These are phyloP conservation scores for Fusarium oligoseptatum DNA, from an alignment of 2,329 filamentous ascomycete species.

Conservation along the genomic window DNA sequence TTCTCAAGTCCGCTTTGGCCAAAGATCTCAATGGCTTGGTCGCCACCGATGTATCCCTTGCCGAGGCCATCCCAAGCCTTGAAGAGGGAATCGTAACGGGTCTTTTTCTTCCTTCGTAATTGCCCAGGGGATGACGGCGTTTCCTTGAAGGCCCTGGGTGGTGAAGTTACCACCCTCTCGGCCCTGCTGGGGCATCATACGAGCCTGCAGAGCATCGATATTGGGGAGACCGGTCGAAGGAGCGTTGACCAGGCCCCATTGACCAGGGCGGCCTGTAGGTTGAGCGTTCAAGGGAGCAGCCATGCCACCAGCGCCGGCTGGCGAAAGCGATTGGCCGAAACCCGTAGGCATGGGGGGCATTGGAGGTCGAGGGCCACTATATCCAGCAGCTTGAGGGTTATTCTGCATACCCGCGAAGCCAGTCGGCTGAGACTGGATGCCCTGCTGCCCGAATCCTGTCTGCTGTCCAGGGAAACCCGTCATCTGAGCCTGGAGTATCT, in stretches of 20 bases:
- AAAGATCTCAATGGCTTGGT: constrained; percentile 96
- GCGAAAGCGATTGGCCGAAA: constrained; percentile 67
- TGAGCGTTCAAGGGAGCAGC: constrained; percentile 84
- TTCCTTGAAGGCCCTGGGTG: constrained; percentile 88
- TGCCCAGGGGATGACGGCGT: constrained; percentile 97
- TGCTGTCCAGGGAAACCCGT: constrained; percentile 74
- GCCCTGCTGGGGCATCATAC: constrained; percentile 97
- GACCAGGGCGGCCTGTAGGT: constrained; percentile 90
- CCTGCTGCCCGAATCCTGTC: constrained; percentile 70
- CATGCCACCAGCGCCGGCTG: constrained; percentile 75
- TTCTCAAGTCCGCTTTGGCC: constrained; percentile 95
- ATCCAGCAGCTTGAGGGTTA: constrained; percentile 82
- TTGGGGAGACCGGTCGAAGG: constrained; percentile 91
- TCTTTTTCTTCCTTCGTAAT: constrained; percentile 99
- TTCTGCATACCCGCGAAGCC: constrained; percentile 74
- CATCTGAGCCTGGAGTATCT: constrained; percentile 75
- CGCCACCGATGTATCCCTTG: constrained; percentile 92
- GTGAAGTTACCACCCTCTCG: constrained; percentile 87
- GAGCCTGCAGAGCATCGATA: constrained; percentile 90
- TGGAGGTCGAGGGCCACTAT: constrained; percentile 86
- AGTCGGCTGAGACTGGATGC: constrained; percentile 76
- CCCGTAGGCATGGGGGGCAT: constrained; percentile 84
- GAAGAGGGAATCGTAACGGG: constrained; percentile 94
- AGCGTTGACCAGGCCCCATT: constrained; percentile 98
- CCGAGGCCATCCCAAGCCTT: constrained; percentile 95